These are phyloP conservation scores for Microcera coccophila DNA, from an alignment of 2,329 filamentous ascomycete species.

Conservation along the genomic window DNA sequence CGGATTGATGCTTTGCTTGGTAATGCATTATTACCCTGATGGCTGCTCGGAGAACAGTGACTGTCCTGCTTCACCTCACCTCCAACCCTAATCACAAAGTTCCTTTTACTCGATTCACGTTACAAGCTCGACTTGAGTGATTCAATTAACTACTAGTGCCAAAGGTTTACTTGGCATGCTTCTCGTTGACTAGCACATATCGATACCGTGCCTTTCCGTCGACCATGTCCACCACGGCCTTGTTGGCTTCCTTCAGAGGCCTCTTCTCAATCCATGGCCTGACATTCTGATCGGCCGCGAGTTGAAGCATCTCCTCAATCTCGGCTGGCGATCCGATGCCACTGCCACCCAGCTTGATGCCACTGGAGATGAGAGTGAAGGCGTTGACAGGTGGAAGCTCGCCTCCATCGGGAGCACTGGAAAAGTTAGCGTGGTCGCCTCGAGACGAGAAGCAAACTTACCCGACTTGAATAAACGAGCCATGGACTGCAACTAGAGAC, in stretches of 20 bases:
- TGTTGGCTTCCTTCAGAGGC: conserved; percentile 53
- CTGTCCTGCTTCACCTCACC: too few relatives aligned
- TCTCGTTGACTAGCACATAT: conserved; percentile 45
- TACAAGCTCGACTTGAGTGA: too few relatives aligned
- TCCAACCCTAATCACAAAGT: too few relatives aligned
- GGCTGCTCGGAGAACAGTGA: too few relatives aligned
- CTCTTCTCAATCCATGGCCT: conserved; percentile 55
- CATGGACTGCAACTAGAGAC: conserved; percentile 53
- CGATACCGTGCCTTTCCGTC: conserved; percentile 48
- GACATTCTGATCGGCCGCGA: conserved; percentile 54
- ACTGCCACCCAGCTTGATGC: conserved; percentile 43
- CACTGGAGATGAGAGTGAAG: conserved; percentile 19
- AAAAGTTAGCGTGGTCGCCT: conserved; percentile 46
- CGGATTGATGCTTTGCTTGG: too few relatives aligned
- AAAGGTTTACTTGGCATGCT: conserved; percentile 15
- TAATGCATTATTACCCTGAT: too few relatives aligned
- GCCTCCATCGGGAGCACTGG: conserved; percentile 24
- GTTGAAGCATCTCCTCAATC: conserved; percentile 56
- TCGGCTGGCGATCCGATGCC: conserved; percentile 49
- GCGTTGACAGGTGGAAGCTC: conserved; percentile 22
- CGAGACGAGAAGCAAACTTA: conserved; percentile 37
- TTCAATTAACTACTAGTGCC: too few relatives aligned
- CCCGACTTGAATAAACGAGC: conserved; percentile 63
- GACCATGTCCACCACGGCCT: conserved; percentile 52
- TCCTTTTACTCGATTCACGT: too few relatives aligned